These are phyloP conservation scores for Byssochlamys sp. DNA, from an alignment of 2,329 filamentous ascomycete species.

Conservation along the genomic window DNA sequence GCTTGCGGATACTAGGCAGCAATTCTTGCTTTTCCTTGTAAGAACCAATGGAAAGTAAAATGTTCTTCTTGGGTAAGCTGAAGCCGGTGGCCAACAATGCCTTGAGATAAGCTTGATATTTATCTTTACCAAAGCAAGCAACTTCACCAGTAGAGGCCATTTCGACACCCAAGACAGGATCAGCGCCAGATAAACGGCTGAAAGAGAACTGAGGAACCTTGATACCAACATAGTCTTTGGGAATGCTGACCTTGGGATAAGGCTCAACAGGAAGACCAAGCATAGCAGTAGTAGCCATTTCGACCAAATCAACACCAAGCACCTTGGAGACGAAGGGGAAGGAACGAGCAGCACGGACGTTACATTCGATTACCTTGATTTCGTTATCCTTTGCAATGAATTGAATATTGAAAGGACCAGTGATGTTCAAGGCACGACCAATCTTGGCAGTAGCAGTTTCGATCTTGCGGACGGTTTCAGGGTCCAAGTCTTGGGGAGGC, in stretches of 20 bases:
- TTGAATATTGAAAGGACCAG: conserved; percentile 95
- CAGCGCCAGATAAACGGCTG: conserved; percentile 88
- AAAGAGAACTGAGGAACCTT: conserved; percentile 99
- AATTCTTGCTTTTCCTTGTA: conserved; percentile 98
- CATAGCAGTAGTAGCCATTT: conserved; percentile 98
- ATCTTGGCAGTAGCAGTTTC: conserved; percentile 95
- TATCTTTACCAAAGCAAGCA: conserved; percentile 87
- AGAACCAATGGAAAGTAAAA: conserved; percentile 86
- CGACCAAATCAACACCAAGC: conserved; percentile 93
- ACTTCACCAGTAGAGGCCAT: conserved; percentile 99
- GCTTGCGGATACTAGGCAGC: conserved; percentile 79
- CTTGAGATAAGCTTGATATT: conserved; percentile 97
- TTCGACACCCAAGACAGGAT: conserved; percentile 92
- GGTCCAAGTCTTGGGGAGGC: conserved; percentile 84
- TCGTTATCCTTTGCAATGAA: conserved; percentile 99
- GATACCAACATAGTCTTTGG: conserved; percentile 78
- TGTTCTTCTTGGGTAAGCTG: conserved; percentile 88
- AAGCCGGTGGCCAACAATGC: conserved; percentile 92
- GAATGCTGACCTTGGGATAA: conserved; percentile 71
- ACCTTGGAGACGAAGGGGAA: conserved; percentile 98
- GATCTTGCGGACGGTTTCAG: conserved; percentile 79
- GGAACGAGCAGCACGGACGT: conserved; percentile 87
- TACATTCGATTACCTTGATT: conserved; percentile 99
- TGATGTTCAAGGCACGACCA: conserved; percentile 87
- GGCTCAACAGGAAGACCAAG: conserved; percentile 67